These are phyloP conservation scores for Kuraishia ogatae DNA, from an alignment of 805 yeast species.

Conservation along the genomic window DNA sequence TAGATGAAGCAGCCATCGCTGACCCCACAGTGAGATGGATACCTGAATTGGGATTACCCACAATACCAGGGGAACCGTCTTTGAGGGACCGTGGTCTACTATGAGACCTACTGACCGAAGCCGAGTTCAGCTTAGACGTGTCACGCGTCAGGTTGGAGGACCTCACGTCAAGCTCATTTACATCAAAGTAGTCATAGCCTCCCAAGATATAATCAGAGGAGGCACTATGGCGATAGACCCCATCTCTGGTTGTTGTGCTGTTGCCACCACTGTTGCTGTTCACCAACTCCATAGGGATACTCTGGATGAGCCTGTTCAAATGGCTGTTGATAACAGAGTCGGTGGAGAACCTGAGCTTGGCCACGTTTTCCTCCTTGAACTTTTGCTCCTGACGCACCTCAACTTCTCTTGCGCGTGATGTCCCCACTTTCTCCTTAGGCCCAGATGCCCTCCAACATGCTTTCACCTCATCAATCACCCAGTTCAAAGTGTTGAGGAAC, in stretches of 20 bases:
- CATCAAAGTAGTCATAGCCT: conserved; percentile 54
- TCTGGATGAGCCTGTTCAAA: conserved; percentile 18
- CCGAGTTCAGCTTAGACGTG: conserved; percentile 13
- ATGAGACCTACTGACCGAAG: conserved; percentile 15
- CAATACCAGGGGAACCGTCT: conserved; percentile 14
- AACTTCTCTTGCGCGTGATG: conserved; percentile 5
- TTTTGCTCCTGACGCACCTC: background rate
- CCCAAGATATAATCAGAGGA: conserved; percentile 33
- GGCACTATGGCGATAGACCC: background rate
- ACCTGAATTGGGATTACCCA: conserved; percentile 3
- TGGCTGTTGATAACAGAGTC: conserved; percentile 7
- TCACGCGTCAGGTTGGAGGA: conserved; percentile 19
- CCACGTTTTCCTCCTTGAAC: background rate
- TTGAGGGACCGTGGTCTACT: conserved; percentile 19
- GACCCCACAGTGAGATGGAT: background rate
- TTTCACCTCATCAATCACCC: conserved; percentile 39
- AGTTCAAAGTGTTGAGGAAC: conserved; percentile 42
- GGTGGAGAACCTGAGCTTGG: background rate
- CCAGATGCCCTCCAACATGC: conserved; percentile 20
- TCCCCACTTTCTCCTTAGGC: conserved; percentile 2
- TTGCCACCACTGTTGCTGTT: conserved; percentile 15
- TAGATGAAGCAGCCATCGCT: too few species aligned
- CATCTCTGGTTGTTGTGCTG: conserved; percentile 4
- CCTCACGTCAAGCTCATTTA: conserved; percentile 42
- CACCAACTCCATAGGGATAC: conserved; percentile 22